Evolutionary conservation across 2,329 filamentous ascomycete genomes (phyloP), one percentile per base, ranked within the genome.

Genomic region (Fonsecaea erecta): DNA sequence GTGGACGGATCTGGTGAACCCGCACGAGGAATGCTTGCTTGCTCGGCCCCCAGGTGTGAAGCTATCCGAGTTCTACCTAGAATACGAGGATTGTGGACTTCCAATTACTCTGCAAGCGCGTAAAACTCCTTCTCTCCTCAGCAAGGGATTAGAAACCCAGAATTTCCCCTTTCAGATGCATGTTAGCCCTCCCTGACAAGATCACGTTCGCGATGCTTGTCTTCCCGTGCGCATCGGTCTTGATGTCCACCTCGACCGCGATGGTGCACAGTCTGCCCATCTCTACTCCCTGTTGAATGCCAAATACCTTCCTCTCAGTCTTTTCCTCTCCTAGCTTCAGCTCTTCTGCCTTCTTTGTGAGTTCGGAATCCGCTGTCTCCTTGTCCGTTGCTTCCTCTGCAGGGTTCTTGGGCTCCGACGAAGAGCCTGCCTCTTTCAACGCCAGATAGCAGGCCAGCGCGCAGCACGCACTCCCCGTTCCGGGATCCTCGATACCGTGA

Each of bases 241-340:
- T 85, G 82, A 62, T 77, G 75, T 60, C 69, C 16, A 77, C 75
- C 28, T 71, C 73, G 12, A 79, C 72, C 6, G 74, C 75, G 59
- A 79, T 79, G 63, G 78, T 77, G 71, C 76, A 78, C 7, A 75
- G 71, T 68, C 86, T 77, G 5, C 86, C 87, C 84, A 90, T 89
- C 76, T 90, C 88, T 9, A 89, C 85, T 0, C 88, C 88, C 77
- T 90, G 88, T 64, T 84, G 84, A 68, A 90, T 78, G 63, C 82
- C 78, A 69, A 84, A 88, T 60, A 74, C 77, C 52, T 73, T 68
- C 34, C 74, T 74, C 62, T 70, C 75, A 26, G 74, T 75, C 53
- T 68, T 67, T 84, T 78, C 30, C 74, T 75, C 68, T 16, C 46
- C 57, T 77, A 84, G 63, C 73, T 73, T 65, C 75, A 72, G 68